Evolutionary conservation across 129 eudicot genomes (phyloP).

Genomic region (Flaveria trinervia): DNA sequence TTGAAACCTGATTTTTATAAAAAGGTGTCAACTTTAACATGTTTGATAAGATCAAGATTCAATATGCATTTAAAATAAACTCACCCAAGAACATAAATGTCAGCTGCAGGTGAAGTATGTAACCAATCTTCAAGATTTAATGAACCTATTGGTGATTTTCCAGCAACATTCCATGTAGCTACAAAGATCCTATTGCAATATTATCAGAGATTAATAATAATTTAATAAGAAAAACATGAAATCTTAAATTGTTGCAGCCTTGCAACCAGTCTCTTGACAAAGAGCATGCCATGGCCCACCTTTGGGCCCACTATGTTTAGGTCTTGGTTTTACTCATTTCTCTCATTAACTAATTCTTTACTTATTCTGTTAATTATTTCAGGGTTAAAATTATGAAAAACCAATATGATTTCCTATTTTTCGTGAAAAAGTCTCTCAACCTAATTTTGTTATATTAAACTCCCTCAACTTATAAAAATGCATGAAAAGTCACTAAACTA

Average conservation of each 20-base stretch:
- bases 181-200: conserved; percentile 64
- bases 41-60: conserved; percentile 8
- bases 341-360: neutral
- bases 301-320: neutral
- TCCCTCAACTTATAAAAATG: no score
- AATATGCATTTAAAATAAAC: conserved; percentile 19
- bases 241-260: neutral
- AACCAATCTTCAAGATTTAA: conserved; percentile 94
- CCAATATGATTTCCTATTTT: no score
- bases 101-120: conserved; percentile 91
- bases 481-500: no score
- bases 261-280: conserved; percentile 3
- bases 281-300: conserved; percentile 5
- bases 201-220: neutral
- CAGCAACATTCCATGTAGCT: conserved; percentile 98
- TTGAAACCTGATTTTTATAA: conserved; percentile 60
- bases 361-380: neutral
- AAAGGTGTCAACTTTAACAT: conserved; percentile 1
- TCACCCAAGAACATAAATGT: conserved; percentile 94
- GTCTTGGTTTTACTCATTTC: neutral
- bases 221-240: neutral
- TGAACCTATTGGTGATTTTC: conserved; percentile 79
- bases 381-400: neutral
- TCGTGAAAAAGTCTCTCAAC: neutral
- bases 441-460: no score